Conservation (phyloP, 441 rosid species). For the Kokia cookei region DNA sequence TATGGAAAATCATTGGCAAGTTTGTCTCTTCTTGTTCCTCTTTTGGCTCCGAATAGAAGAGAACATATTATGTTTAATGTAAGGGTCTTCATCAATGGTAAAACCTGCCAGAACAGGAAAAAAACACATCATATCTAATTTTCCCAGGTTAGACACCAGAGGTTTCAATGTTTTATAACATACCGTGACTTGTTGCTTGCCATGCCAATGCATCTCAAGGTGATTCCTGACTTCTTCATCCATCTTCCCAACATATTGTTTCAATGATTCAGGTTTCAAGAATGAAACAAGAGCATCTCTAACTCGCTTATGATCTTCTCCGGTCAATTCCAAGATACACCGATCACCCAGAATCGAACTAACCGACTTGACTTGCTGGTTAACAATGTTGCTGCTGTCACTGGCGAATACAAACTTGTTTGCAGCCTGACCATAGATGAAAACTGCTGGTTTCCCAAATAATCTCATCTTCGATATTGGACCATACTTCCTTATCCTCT, state of each 20-base stretch:
- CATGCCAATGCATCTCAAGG: conserved; percentile 31
- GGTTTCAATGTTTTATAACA: background rate
- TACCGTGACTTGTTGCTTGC: conserved; percentile 33
- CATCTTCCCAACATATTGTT: conserved; percentile 36
- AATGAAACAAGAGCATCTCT: conserved; percentile 37
- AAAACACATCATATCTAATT: background rate
- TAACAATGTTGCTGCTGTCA: conserved; percentile 21
- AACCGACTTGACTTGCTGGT: conserved; percentile 28
- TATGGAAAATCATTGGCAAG: conserved; percentile 21
- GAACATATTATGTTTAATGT: conserved; percentile 49
- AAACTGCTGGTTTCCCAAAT: conserved; percentile 36
- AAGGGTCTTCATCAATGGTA: conserved; percentile 25
- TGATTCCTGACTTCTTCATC: conserved; percentile 38
- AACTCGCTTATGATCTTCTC: conserved; percentile 35
- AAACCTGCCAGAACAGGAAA: conserved; percentile 8
- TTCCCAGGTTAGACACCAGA: background rate
- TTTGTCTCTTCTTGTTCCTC: conserved; percentile 29
- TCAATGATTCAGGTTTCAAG: conserved; percentile 42
- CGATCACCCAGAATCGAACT: conserved; percentile 28
- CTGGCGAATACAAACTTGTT: conserved; percentile 41
- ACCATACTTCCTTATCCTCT: conserved; percentile 27
- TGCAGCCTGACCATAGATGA: conserved; percentile 39
- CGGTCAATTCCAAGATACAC: conserved; percentile 28
- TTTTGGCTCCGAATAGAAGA: conserved; percentile 35
- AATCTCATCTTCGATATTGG: conserved; percentile 42